Evolutionary conservation across 2,329 filamentous ascomycete genomes (phyloP).

Genomic region (Endocalyx cinctus): DNA sequence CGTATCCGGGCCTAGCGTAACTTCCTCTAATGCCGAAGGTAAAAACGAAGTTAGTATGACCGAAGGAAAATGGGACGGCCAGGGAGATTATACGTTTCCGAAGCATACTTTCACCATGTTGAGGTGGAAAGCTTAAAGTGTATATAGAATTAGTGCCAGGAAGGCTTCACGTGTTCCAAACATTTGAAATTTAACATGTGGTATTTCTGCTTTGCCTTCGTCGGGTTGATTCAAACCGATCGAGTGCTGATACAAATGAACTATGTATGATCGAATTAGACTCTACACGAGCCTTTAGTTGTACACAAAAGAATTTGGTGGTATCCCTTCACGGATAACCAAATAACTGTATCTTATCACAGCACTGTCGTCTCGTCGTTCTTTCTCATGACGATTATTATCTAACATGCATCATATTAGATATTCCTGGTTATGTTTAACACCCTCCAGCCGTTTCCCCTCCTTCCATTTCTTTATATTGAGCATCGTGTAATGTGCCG

Average conservation of each 20-base stretch:
- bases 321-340: too few species aligned
- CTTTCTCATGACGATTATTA: too few species aligned
- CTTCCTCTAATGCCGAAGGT: slow-evolving; percentile 57
- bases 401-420: too few species aligned
- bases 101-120: slow-evolving; percentile 69
- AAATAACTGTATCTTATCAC: too few species aligned
- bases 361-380: slow-evolving; percentile 15
- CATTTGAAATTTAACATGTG: too few species aligned
- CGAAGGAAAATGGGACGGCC: slow-evolving; percentile 59
- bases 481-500: too few species aligned
- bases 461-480: too few species aligned
- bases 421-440: too few species aligned
- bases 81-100: slow-evolving; percentile 59
- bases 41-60: slow-evolving; percentile 58
- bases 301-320: too few species aligned
- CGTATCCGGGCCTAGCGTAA: slow-evolving; percentile 53
- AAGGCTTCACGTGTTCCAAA: background rate
- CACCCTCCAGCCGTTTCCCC: too few species aligned
- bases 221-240: slow-evolving; percentile 4
- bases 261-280: too few species aligned
- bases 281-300: slow-evolving; percentile 13
- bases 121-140: slow-evolving; percentile 34
- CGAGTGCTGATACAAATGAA: slow-evolving; percentile 21
- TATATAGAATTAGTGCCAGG: background rate
- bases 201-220: too few species aligned